phyloP scores from a whole-genome alignment of 345 rosid genomes.

The Rhodamnia argentea region DNA sequence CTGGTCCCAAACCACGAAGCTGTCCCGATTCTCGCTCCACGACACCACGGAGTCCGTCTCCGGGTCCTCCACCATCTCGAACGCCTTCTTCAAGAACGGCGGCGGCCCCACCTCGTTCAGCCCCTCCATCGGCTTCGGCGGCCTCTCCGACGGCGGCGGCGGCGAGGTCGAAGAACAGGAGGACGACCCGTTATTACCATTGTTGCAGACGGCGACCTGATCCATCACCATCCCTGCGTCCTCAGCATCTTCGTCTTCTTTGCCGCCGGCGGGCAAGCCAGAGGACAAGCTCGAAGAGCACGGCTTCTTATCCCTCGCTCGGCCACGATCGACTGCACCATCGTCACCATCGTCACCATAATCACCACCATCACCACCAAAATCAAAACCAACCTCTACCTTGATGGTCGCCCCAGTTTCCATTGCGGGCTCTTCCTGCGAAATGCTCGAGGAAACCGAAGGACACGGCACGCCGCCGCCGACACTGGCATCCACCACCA shows the following conservation, averaged over 20 bases:
- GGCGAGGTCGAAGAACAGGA: conserved; percentile 16
- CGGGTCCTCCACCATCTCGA: conserved; percentile 47
- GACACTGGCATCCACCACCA: background rate
- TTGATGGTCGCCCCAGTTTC: background rate
- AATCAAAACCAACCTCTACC: background rate
- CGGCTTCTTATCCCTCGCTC: background rate
- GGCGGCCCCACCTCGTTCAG: conserved; percentile 47
- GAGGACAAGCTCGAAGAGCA: background rate
- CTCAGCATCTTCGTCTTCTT: background rate
- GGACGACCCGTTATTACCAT: background rate
- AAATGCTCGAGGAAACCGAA: background rate
- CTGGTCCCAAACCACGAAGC: conserved; percentile 57
- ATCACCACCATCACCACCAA: background rate
- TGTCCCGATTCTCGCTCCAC: conserved; percentile 32
- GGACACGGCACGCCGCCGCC: background rate
- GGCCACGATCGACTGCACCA: background rate
- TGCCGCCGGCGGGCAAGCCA: background rate
- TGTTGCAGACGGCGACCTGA: background rate
- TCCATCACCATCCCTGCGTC: background rate
- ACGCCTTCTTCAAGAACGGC: conserved; percentile 48
- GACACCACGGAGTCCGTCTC: conserved; percentile 37
- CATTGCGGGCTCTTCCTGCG: background rate
- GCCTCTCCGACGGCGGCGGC: background rate
- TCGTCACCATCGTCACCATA: background rate
- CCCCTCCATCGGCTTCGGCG: conserved; percentile 45